Evolutionary conservation across 257 asterid genomes (phyloP), one percentile per base, ranked within the genome.

Genomic region (Verbascum thapsus): DNA sequence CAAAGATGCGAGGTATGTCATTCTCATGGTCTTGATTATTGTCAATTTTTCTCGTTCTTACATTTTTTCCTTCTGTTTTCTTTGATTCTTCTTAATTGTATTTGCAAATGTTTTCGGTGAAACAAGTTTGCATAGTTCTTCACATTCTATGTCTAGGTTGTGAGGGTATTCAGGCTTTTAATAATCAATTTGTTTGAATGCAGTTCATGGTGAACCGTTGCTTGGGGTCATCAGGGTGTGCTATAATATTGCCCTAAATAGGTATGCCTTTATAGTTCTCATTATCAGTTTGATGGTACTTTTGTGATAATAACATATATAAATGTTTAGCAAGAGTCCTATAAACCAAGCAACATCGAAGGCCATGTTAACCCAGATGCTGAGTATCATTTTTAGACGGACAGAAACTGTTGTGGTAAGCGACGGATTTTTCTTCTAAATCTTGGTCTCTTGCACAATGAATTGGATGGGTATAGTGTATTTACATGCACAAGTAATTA

Each of bases 291-390:
- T 56, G 68, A 41, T 41, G 66, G 71, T 61, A n/a, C 53, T 55
- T 35, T 61, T 43, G 35, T 78, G 67, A 78, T 75, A n/a, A 67
- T 78, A 67, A 64, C 35, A 60, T 19, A 42, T 64, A 73, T 68
- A 56, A 72, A 69, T 75, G 75, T 83, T 71, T 68, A 94, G 99
- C 90, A 94, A 94, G 94, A 87, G 98, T 69, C 95, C 87, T 66
- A 84, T 94, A 73, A 94, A 90, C 83, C 99, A 94, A 84, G 95
- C 95, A 49, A 94, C 99, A 8, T 74, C 99, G 53, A 94, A 87
- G 74, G 99, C 99, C 76, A 94, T 90, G 98, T 70, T 94, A 60
- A 88, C 96, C 18, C 99, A 94, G 71, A 94, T 94, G 95, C 88
- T 94, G 71, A 88, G 95, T 68, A 82, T 84, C 63, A 79, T 90